These are phyloP conservation scores for Plectosphaerella sp. DNA, from an alignment of 2,329 filamentous ascomycete species.

Conservation along the genomic window DNA sequence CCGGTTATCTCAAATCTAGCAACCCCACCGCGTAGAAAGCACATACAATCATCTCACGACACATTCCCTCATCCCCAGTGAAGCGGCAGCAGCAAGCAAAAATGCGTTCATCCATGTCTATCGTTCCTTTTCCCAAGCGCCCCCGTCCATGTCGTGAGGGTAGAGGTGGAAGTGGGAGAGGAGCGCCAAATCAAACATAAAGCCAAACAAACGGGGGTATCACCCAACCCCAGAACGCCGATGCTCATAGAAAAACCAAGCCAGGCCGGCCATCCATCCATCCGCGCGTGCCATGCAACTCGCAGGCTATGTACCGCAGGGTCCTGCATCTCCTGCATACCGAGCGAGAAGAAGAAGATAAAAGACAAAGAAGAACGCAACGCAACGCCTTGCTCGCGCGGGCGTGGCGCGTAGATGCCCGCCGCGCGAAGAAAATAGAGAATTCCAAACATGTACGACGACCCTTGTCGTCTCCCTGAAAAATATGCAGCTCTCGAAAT, in stretches of 20 bases:
- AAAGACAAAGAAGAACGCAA: neutral
- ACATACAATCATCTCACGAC: neutral
- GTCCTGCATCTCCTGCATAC: neutral
- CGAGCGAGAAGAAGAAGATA: neutral
- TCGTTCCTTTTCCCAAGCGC: neutral
- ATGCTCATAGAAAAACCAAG: neutral
- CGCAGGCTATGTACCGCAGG: neutral
- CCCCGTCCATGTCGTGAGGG: neutral
- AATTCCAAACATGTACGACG: neutral
- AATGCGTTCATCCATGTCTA: neutral
- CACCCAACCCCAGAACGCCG: conserved; percentile 11
- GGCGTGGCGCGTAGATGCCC: neutral
- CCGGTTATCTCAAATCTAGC: neutral
- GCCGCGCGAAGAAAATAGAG: neutral
- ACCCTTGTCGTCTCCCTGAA: too few species aligned
- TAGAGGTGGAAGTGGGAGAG: neutral
- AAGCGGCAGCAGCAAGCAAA: neutral
- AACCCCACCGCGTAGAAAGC: neutral
- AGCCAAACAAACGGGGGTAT: conserved; percentile 7
- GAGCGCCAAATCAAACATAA: neutral
- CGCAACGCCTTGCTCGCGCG: neutral
- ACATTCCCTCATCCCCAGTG: neutral
- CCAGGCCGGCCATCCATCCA: neutral
- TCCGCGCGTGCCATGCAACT: neutral
- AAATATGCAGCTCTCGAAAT: neutral